These are phyloP conservation scores for Arthrobotrys megalospora DNA, from an alignment of 2,329 filamentous ascomycete species.

Conservation along the genomic window DNA sequence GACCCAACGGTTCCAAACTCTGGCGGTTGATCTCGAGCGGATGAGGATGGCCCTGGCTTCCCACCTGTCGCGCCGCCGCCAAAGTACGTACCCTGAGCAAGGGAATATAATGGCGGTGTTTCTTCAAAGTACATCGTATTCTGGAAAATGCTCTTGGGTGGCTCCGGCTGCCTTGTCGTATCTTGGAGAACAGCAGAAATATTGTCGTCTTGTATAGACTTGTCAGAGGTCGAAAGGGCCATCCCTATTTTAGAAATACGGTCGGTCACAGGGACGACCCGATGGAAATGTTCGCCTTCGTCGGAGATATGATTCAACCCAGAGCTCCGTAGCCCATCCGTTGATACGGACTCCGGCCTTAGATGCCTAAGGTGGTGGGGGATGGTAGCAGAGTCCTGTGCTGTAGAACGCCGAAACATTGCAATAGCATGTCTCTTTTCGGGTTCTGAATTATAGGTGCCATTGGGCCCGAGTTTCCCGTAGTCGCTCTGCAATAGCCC, in stretches of 20 bases:
- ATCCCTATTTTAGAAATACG: constrained; percentile 60
- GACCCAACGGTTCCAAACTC: constrained; percentile 53
- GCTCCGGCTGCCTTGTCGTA: constrained; percentile 26
- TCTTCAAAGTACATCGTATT: constrained; percentile 58
- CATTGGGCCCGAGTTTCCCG: constrained; percentile 29
- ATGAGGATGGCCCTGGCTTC: constrained; percentile 15
- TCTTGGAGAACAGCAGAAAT: constrained; percentile 51
- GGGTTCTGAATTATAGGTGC: constrained; percentile 34
- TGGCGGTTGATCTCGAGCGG: constrained; percentile 21
- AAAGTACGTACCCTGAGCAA: constrained; percentile 30
- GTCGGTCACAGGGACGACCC: constrained; percentile 20
- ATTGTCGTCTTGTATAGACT: constrained; percentile 57
- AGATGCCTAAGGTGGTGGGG: constrained; percentile 54
- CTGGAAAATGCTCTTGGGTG: constrained; percentile 21
- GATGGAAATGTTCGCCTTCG: constrained; percentile 37
- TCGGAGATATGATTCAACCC: constrained; percentile 35
- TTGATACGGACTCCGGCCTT: constrained; percentile 57
- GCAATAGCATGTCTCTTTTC: constrained; percentile 54
- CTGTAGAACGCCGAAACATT: constrained; percentile 54
- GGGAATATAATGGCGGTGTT: constrained; percentile 55
- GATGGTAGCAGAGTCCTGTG: constrained; percentile 57
- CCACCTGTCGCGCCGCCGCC: constrained; percentile 14
- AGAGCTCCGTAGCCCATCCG: constrained; percentile 40
- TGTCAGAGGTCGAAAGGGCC: constrained; percentile 57
- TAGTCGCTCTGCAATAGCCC: constrained; percentile 50